These are phyloP conservation scores for Lithohypha guttulata DNA, from an alignment of 2,329 filamentous ascomycete species.

Conservation along the genomic window DNA sequence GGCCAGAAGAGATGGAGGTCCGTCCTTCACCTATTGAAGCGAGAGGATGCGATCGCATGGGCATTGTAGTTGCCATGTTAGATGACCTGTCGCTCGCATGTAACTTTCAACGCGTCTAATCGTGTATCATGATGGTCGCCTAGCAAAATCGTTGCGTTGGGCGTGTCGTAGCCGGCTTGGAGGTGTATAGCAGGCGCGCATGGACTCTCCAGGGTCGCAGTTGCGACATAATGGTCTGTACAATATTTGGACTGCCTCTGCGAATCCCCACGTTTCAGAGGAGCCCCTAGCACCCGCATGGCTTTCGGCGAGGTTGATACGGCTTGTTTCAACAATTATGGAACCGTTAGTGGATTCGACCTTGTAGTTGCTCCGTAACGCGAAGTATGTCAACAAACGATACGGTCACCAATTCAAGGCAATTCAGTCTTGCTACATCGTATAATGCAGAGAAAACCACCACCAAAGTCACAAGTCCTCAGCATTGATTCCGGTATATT, in stretches of 20 bases:
- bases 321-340: not conserved
- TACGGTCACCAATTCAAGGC: not conserved
- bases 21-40: conserved; percentile 31
- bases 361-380: not conserved
- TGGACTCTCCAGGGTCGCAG: not conserved
- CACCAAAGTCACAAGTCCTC: not conserved
- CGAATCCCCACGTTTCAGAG: not conserved
- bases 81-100: conserved; percentile 14
- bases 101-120: not conserved
- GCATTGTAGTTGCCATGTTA: conserved; percentile 29
- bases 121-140: not conserved
- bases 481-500: not conserved
- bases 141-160: not conserved
- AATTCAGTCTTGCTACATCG: not conserved
- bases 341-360: not conserved
- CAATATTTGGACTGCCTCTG: not conserved
- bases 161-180: not conserved
- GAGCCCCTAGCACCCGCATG: not conserved
- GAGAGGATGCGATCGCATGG: conserved; percentile 31
- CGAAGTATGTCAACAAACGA: not conserved
- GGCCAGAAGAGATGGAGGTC: conserved; percentile 41
- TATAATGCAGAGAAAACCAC: not conserved
- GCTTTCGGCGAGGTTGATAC: not conserved
- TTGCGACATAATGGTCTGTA: not conserved
- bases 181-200: not conserved